Conservation (phyloP, 1,284 basidiomycete species). For the Rhodotorula sp. region DNA sequence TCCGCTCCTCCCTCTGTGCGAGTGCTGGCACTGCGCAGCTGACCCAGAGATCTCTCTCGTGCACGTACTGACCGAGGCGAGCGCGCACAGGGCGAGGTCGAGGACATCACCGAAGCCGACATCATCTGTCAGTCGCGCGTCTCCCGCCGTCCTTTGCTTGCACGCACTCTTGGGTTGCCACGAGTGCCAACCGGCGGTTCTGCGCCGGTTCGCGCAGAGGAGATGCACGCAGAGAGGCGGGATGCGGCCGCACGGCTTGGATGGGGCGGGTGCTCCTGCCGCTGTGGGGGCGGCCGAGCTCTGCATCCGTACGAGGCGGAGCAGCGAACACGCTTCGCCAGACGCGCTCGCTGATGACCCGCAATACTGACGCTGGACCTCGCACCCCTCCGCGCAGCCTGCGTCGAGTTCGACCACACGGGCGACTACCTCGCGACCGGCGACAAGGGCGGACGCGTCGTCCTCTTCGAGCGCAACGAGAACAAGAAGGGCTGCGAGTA, state of each 20-base stretch:
- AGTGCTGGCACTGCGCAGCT: accelerated
- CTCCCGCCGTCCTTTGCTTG: no score
- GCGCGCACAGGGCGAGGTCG: slow-evolving; percentile 64
- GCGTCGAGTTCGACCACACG: slow-evolving; percentile 99
- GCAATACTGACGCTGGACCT: background rate
- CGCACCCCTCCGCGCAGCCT: slow-evolving; percentile 55
- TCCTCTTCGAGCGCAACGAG: slow-evolving; percentile 98
- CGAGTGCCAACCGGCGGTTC: no score
- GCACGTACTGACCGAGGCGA: no score
- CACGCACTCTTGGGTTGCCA: no score
- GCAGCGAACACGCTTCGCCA: background rate
- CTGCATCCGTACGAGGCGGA: no score
- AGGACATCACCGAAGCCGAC: slow-evolving; percentile 99
- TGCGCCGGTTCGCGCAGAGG: no score
- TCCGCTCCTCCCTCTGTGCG: background rate
- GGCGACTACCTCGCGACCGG: slow-evolving; percentile 99
- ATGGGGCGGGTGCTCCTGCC: background rate
- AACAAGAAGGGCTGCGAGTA: slow-evolving; percentile 99
- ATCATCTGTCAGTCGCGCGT: slow-evolving; percentile 68
- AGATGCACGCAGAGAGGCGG: no score
- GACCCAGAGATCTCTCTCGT: no score
- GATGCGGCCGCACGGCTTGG: background rate
- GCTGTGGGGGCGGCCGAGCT: background rate
- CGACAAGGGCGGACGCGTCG: slow-evolving; percentile 98
- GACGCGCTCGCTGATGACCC: background rate